phyloP scores from a whole-genome alignment of 106 monocot species.

The Narthecium ossifragum region DNA sequence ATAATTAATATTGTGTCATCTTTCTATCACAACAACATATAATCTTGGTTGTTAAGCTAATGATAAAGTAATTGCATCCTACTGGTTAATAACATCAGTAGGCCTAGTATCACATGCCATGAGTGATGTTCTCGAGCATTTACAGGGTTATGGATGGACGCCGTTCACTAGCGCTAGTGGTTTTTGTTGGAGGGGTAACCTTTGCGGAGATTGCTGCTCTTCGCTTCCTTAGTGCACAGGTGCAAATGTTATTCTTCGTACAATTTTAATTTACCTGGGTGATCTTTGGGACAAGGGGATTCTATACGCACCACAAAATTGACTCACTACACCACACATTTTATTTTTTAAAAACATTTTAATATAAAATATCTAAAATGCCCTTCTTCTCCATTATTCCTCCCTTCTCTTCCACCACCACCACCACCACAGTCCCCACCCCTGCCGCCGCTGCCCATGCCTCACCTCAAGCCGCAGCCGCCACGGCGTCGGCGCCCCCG shows the following conservation, averaged over 20 bases:
- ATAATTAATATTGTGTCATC: too few relatives aligned
- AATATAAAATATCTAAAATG: background rate
- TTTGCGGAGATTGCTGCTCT: conserved; percentile 93
- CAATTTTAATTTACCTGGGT: background rate
- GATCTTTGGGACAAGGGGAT: too few relatives aligned
- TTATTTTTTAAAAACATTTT: background rate
- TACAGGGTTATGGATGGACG: conserved; percentile 71
- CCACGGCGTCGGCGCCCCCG: too few relatives aligned
- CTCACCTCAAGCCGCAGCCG: too few relatives aligned
- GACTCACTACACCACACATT: too few relatives aligned
- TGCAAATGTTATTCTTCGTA: conserved; percentile 1
- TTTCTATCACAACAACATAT: too few relatives aligned
- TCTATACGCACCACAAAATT: too few relatives aligned
- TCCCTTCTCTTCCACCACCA: background rate
- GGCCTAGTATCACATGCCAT: too few relatives aligned
- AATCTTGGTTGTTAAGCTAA: too few relatives aligned
- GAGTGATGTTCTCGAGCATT: conserved; percentile 8
- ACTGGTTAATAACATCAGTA: too few relatives aligned
- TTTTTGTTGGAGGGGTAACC: conserved; percentile 94
- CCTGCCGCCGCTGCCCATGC: too few relatives aligned
- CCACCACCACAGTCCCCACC: background rate
- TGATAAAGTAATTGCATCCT: too few relatives aligned
- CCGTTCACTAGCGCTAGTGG: conserved; percentile 69
- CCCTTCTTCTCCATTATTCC: background rate
- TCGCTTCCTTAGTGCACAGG: conserved; percentile 95